A percentile compares a stretch with the other conserved stretches of the same genome.
phyloP scores from a whole-genome alignment of 2,329 filamentous ascomycete species.

The Monilinia laxa region DNA sequence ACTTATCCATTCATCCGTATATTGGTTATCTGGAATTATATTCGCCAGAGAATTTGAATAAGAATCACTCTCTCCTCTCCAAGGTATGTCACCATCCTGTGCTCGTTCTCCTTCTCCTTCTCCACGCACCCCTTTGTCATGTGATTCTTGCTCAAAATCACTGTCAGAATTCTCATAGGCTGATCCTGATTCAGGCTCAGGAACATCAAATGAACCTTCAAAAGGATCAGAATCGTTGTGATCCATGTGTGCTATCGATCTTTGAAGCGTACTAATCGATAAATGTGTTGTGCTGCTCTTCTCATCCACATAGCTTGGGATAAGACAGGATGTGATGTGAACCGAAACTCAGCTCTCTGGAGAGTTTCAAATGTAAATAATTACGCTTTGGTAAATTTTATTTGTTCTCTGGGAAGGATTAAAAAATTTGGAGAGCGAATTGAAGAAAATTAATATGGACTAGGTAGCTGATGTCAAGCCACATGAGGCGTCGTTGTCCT shows the following conservation, averaged over 20 bases:
- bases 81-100: not conserved
- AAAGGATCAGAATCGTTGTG: constrained; percentile 26
- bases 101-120: not conserved
- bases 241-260: constrained; percentile 27
- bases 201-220: not conserved
- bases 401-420: not conserved
- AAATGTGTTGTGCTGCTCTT: constrained; percentile 13
- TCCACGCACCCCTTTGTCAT: constrained; percentile 22
- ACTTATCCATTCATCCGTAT: constrained; percentile 25
- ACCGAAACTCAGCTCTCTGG: not conserved
- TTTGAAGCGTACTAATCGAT: constrained; percentile 30
- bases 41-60: constrained; percentile 4
- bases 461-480: not conserved
- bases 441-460: not conserved
- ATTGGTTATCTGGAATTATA: constrained; percentile 10
- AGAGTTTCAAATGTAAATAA: not conserved
- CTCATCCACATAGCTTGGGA: constrained; percentile 28
- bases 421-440: not conserved
- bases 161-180: constrained; percentile 33
- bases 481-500: constrained; percentile 4
- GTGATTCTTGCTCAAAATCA: constrained; percentile 25
- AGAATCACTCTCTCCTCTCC: constrained; percentile 14
- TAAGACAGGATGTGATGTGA: not conserved
- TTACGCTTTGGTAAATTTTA: constrained; percentile 10
- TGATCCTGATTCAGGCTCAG: constrained; percentile 36